phyloP scores from a whole-genome alignment of 768 basidiomycete genomes.

The Mycena crocata region DNA sequence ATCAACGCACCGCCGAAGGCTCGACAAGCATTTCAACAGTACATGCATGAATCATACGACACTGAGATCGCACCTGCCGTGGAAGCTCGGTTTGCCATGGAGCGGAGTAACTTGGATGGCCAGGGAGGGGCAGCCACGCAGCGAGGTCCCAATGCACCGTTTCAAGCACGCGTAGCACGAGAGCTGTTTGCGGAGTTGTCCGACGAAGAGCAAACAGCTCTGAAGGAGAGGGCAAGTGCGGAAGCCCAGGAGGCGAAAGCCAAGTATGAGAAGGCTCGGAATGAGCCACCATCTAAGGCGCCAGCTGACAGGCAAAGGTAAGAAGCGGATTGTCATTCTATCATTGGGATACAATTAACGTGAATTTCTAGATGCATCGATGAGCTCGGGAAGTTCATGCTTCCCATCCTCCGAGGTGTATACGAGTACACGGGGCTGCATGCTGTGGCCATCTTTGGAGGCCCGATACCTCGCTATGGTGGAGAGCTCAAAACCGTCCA shows the following conservation, averaged over 20 bases:
- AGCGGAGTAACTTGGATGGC: not conserved
- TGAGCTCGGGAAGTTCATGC: conserved; percentile 1
- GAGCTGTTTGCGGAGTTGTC: not conserved
- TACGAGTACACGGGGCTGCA: conserved; percentile 12
- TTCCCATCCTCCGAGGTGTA: conserved; percentile 5
- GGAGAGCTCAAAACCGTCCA: conserved; percentile 14
- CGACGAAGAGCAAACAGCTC: not conserved
- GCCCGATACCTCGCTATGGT: conserved; percentile 10
- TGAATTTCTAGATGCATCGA: conserved; percentile 5
- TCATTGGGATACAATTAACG: not conserved
- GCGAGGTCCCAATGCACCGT: not conserved
- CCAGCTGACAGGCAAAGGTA: conserved; percentile 5
- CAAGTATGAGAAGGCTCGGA: not conserved
- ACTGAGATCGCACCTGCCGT: not conserved
- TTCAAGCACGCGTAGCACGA: not conserved
- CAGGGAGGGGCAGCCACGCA: not conserved
- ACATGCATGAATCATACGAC: conserved; percentile 8
- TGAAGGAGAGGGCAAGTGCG: not conserved
- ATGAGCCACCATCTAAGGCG: not conserved
- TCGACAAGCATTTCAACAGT: conserved; percentile 13
- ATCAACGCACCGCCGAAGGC: conserved; percentile 10
- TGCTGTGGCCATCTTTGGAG: conserved; percentile 1
- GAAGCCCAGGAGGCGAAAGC: not conserved
- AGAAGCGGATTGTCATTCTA: not conserved
- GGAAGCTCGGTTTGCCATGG: not conserved